phyloP scores from a whole-genome alignment of 257 asterid species.

The Capsicum baccatum region DNA sequence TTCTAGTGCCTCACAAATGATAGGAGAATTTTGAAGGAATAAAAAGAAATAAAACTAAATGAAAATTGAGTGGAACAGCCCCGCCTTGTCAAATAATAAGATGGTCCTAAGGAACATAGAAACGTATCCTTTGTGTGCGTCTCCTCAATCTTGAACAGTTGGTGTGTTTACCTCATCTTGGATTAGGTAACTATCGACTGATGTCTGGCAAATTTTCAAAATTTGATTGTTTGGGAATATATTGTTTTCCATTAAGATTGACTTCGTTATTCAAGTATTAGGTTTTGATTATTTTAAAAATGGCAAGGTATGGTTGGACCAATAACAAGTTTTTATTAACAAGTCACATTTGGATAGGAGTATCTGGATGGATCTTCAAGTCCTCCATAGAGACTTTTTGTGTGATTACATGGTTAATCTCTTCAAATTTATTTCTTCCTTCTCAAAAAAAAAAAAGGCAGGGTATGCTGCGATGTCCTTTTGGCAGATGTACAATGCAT shows the following conservation, averaged over 20 bases:
- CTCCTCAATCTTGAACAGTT: slow-evolving; percentile 18
- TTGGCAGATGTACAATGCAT: not conserved
- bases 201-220: not conserved
- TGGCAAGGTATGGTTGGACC: not conserved
- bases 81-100: not conserved
- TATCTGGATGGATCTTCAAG: not conserved
- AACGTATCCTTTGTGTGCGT: not conserved
- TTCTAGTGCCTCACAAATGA: slow-evolving; percentile 9
- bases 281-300: not conserved
- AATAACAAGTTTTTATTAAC: not conserved
- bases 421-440: not conserved
- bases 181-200: not conserved
- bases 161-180: not conserved
- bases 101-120: slow-evolving; percentile 7
- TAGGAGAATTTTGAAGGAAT: not conserved
- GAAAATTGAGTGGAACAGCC: not conserved
- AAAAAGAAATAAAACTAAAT: not conserved
- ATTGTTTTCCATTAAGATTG: not conserved
- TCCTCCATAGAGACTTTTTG: not conserved
- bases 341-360: not conserved
- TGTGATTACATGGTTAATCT: not conserved
- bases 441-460: too few species aligned
- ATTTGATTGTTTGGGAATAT: not conserved
- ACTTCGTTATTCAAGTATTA: not conserved
- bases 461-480: not conserved